Evolutionary conservation across 176 grass and related monocot genomes (phyloP).

Genomic region (Secale cereale): DNA sequence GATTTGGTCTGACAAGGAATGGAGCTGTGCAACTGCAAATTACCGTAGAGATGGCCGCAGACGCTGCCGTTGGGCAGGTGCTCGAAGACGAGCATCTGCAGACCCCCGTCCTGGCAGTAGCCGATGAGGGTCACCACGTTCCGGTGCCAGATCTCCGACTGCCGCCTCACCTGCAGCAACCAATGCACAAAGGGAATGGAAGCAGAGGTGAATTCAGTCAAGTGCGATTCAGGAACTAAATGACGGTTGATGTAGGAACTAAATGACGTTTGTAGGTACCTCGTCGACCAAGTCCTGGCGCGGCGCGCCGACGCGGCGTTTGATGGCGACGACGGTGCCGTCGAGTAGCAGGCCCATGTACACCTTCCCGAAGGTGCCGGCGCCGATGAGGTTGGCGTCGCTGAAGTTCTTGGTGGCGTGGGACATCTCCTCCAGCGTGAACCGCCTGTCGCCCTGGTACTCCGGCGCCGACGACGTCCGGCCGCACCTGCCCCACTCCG

Average conservation of each 20-base stretch:
- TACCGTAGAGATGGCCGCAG: conserved; percentile 79
- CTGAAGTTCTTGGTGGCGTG: conserved; percentile 83
- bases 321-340: conserved; percentile 86
- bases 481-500: conserved; percentile 71
- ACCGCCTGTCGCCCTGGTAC: conserved; percentile 50
- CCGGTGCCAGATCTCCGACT: conserved; percentile 77
- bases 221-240: not conserved
- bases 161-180: conserved; percentile 49
- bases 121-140: conserved; percentile 81
- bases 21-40: not conserved
- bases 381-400: conserved; percentile 73
- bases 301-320: conserved; percentile 46
- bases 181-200: too few species aligned
- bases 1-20: not conserved
- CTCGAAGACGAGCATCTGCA: conserved; percentile 84
- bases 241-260: too few species aligned
- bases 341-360: conserved; percentile 95
- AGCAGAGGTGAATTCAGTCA: not conserved
- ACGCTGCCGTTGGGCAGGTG: conserved; percentile 94
- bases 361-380: conserved; percentile 71
- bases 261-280: conserved; percentile 12
- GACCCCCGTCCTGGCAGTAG: conserved; percentile 82
- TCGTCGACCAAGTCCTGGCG: conserved; percentile 69
- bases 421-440: conserved; percentile 71
- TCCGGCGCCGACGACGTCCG: conserved; percentile 52